Percentiles rank a stretch among this genome's conserved stretches.
These are phyloP conservation scores for Rubia yunnanensis DNA, from an alignment of 257 asterid species.

Conservation along the genomic window DNA sequence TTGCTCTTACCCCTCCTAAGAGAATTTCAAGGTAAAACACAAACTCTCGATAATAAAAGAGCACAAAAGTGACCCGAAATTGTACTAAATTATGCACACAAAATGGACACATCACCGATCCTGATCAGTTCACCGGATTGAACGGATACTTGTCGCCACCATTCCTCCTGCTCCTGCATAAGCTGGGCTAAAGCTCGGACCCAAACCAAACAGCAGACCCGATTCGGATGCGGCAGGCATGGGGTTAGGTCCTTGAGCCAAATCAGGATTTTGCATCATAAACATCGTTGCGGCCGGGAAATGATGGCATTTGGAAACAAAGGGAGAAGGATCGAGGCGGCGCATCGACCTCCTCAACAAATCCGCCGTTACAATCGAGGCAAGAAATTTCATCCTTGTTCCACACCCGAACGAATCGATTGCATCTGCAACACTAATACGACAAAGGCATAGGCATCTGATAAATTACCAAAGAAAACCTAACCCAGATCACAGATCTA, in stretches of 20 bases:
- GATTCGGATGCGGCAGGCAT: neutral
- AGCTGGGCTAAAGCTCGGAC: constrained; percentile 3
- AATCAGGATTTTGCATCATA: constrained; percentile 6
- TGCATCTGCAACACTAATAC: constrained; percentile 16
- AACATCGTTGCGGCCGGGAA: constrained; percentile 9
- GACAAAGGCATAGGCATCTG: constrained; percentile 6
- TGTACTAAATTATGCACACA: too few species aligned
- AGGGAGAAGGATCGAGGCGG: neutral
- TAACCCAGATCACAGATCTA: neutral
- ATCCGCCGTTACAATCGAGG: constrained; percentile 11
- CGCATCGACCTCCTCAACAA: constrained; percentile 9
- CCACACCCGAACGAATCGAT: constrained; percentile 11
- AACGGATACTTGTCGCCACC: constrained; percentile 17
- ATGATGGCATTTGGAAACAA: constrained; percentile 2
- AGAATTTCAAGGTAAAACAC: too few species aligned
- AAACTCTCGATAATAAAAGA: too few species aligned
- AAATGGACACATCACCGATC: too few species aligned
- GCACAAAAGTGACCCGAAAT: too few species aligned
- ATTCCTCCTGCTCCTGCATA: constrained; percentile 12
- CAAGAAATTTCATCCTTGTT: constrained; percentile 1
- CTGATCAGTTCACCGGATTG: constrained; percentile 20
- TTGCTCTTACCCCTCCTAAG: too few species aligned
- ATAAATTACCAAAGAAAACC: neutral
- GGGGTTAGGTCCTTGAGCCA: neutral
- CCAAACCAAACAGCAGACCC: neutral